phyloP scores from a whole-genome alignment of 1,284 basidiomycete species.

The Rhodotorula sp. region DNA sequence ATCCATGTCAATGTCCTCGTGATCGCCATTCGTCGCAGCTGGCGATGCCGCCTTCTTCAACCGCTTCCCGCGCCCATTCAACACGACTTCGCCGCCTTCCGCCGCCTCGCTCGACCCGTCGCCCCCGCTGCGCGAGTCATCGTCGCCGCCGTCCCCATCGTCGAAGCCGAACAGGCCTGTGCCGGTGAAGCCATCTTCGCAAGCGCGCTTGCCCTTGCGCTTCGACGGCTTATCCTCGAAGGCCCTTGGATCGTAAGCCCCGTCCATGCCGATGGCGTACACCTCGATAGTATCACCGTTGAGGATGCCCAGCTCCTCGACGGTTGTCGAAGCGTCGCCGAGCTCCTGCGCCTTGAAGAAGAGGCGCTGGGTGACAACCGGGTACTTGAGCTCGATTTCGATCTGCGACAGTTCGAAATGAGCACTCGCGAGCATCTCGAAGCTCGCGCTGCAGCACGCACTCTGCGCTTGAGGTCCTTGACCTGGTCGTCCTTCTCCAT shows the following conservation, averaged over 20 bases:
- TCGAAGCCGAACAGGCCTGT: conserved; percentile 57
- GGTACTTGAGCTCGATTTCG: conserved; percentile 60
- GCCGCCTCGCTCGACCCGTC: not conserved
- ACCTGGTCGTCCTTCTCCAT: conserved; percentile 64
- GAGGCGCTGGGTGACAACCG: conserved; percentile 69
- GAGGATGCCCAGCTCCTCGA: conserved; percentile 61
- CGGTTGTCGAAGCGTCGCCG: conserved; percentile 57
- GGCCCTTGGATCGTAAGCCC: conserved; percentile 53
- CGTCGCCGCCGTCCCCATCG: not conserved
- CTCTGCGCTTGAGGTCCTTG: conserved; percentile 71
- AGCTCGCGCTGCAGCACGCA: conserved; percentile 46
- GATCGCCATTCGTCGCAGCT: not conserved
- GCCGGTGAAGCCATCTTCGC: conserved; percentile 67
- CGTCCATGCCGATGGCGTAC: conserved; percentile 61
- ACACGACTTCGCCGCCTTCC: not conserved
- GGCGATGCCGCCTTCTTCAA: too few relatives aligned
- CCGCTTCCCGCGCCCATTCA: not conserved
- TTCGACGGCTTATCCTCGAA: not conserved
- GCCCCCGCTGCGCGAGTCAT: not conserved
- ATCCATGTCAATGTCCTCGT: not conserved
- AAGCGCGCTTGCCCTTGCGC: conserved; percentile 49
- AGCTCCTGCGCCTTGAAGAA: conserved; percentile 64
- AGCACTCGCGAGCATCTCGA: not conserved
- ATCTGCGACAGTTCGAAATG: conserved; percentile 50
- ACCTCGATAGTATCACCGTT: conserved; percentile 66